Base-by-base conservation (phyloP, 108 stramenopile species). In the Nitzschia sp. region DNA sequence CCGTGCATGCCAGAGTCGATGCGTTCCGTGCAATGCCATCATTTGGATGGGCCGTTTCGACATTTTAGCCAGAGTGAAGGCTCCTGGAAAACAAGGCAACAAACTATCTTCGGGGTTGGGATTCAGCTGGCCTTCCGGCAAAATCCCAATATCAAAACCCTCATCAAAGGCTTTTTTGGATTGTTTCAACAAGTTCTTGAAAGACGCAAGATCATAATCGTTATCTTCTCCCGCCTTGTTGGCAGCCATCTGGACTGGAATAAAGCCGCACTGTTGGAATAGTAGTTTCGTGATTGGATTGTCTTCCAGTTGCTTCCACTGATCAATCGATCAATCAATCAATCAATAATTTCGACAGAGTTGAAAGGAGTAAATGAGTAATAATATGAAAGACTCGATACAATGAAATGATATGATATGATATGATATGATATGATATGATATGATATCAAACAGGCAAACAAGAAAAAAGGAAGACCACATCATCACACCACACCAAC, bases 111-210 rank as follows among this genome's bases (percentile, higher is more conserved):
- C 84, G 6, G 93, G 93, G 15, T 66, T 70, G 0, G 93, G 93
- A 71, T 94, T 94, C 44, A 90, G 69, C 66, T 94, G 93, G 34
- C 93, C 93, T 68, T 94, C 93, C 0, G 93, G 93, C 33, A 91
- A 50, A 32, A 94, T 83, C 1, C 87, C 81, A 62, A 94, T 80
- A 67, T 94, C 93, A 66, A 89, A 94, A 0, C 93, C 93, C 30
- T 91, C 88, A 11, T 58, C 70, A 48, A 94, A 85, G 3, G 88
- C 88, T 44, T 74, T 68, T 48, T 91, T 86, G 41, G 80, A 72
- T 17, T 68, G 57, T 47, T 80, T 80, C 30, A 94, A 56, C 45
- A 94, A 71, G 1, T 52, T 59, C 36, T 85, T 87, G 78, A 94
- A 94, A 31, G 82, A 82, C 23, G 63, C 34, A 33, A 62, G 66